phyloP scores from a whole-genome alignment of 1,284 basidiomycete genomes.

The Marasmius sp. region DNA sequence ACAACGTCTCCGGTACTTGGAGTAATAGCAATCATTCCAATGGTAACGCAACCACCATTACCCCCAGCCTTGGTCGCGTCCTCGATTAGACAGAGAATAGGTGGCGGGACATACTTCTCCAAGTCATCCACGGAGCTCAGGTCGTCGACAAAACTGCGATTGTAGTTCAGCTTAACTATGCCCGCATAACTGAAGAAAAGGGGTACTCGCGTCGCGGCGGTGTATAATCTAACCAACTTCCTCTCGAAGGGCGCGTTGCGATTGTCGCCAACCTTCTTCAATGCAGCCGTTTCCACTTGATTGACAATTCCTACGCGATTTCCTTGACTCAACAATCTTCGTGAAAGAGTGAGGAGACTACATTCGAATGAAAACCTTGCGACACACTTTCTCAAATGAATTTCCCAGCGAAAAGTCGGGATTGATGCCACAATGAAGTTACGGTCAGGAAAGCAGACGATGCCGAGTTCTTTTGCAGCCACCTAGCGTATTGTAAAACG shows the following conservation, averaged over 20 bases:
- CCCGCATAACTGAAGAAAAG: background rate
- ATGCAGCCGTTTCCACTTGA: slow-evolving; percentile 93
- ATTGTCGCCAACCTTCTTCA: slow-evolving; percentile 90
- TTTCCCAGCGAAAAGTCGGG: slow-evolving; percentile 76
- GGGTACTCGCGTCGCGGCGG: slow-evolving; percentile 79
- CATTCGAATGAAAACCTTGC: slow-evolving; percentile 1
- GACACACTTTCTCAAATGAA: slow-evolving; percentile 85
- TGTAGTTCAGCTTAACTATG: slow-evolving; percentile 2
- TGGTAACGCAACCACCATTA: slow-evolving; percentile 43
- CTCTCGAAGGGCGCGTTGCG: slow-evolving; percentile 82
- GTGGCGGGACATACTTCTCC: slow-evolving; percentile 54
- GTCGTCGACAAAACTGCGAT: slow-evolving; percentile 68
- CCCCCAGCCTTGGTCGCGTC: slow-evolving; percentile 39
- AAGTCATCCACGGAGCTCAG: slow-evolving; percentile 67
- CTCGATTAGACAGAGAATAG: slow-evolving; percentile 78
- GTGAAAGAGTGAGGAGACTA: background rate
- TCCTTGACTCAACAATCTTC: slow-evolving; percentile 81
- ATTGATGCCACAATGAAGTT: slow-evolving; percentile 87
- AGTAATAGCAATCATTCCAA: slow-evolving; percentile 81
- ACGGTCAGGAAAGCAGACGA: slow-evolving; percentile 74
- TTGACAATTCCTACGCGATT: slow-evolving; percentile 89
- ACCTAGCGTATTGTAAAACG: slow-evolving; percentile 43
- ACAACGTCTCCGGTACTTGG: slow-evolving; percentile 89
- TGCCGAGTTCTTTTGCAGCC: slow-evolving; percentile 81
- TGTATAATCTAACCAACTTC: slow-evolving; percentile 81